Evolutionary conservation across 495 filamentous ascomycete genomes (phyloP), one percentile per base, ranked within the genome.

Genomic region (Lasiosphaeria ovina): DNA sequence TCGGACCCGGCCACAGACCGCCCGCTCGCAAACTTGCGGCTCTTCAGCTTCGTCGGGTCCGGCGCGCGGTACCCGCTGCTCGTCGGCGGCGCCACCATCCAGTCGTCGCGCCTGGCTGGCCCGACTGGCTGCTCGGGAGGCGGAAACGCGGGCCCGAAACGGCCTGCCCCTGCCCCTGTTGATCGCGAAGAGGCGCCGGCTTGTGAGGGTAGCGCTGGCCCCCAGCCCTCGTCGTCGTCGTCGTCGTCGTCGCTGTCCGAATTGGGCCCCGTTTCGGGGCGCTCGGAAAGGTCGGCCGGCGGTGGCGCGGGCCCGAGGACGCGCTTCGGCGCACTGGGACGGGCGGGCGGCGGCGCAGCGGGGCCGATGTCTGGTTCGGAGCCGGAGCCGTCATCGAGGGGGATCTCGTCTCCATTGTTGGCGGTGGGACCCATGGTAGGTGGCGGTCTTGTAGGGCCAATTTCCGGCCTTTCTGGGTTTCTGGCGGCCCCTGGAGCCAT

Each of bases 51-150:
- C 3, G 92, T 94, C 2, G 94, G 92, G 72, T 97, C 93, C 0
- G 73, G 66, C 55, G 89, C 85, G 45, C 87, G 86, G 6, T 83
- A 77, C 32, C 83, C 76, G 74, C 81, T 83, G 33, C 80, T 74
- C 4, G 83, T 83, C 0, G 94, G 94, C 0, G 93, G 94, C 6
- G 88, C 83, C 35, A 93, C 80, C 94, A 98, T 98, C 94, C 94
- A 98, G 66, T 91, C 86, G 75, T 96, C 94, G 57, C 94, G 85
- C 57, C 78, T 74, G 6, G 76, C 67, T 5, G 74, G 44, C 12
- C 44, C 71, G 12, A 66, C 49, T 35, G 68, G 60, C 49, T 68
- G 63, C 24, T 69, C 71, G 10, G 14, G 66, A 47, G 58, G 62
- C 33, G 59, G 63, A 35, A 38, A 11, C 52, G 65, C 44, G 14